phyloP scores from a whole-genome alignment of 2,329 filamentous ascomycete genomes.

The Onygena corvina region DNA sequence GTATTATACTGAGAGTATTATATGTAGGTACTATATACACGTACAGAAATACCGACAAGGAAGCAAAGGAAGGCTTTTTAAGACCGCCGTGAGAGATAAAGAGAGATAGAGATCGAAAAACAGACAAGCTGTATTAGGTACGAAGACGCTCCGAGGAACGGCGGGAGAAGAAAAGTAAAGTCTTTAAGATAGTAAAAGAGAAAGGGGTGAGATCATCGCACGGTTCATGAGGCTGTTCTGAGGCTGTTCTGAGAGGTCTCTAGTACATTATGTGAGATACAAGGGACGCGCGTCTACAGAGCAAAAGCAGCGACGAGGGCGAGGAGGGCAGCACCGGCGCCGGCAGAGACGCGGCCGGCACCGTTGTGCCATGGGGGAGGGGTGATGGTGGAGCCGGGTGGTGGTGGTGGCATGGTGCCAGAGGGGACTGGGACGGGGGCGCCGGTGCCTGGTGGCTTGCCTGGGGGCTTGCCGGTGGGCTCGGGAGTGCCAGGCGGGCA shows the following conservation, averaged over 20 bases:
- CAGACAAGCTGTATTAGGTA: slow-evolving; percentile 4
- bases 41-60: not conserved
- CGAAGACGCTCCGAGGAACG: not conserved
- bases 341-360: slow-evolving; percentile 14
- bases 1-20: not conserved
- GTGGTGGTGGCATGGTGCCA: slow-evolving; percentile 11
- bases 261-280: not conserved
- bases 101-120: not conserved
- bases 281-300: slow-evolving; percentile 13
- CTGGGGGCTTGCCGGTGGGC: slow-evolving; percentile 12
- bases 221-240: slow-evolving; percentile 8
- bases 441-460: slow-evolving; percentile 14
- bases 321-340: slow-evolving; percentile 14
- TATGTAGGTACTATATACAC: slow-evolving; percentile 1
- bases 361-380: slow-evolving; percentile 11
- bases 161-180: slow-evolving; percentile 4
- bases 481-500: slow-evolving; percentile 13
- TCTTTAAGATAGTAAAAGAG: not conserved
- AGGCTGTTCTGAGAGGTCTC: not conserved
- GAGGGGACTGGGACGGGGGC: slow-evolving; percentile 10
- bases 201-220: slow-evolving; percentile 5
- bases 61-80: not conserved
- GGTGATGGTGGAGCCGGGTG: slow-evolving; percentile 5
- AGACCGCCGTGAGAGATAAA: not conserved
- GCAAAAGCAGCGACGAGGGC: slow-evolving; percentile 16